phyloP scores from a whole-genome alignment of 495 filamentous ascomycete genomes.

The Paragyromitra xinjiangensis region DNA sequence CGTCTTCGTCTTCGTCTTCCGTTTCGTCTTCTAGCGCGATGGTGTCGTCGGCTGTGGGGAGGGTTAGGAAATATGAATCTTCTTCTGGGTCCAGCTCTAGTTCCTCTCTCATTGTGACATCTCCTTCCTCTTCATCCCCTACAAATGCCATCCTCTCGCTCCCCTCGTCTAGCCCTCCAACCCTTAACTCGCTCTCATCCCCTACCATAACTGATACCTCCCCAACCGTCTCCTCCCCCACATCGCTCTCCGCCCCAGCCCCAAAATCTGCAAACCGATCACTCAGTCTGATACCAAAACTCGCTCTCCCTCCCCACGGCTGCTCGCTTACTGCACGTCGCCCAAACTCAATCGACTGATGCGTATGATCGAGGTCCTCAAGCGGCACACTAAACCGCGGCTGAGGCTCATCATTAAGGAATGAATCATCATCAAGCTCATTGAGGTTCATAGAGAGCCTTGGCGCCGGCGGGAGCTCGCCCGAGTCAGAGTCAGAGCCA shows the following conservation, averaged over 20 bases:
- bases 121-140: conserved; percentile 39
- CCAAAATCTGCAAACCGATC: conserved; percentile 41
- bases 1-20: not conserved
- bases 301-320: conserved; percentile 23
- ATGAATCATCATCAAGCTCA: conserved; percentile 29
- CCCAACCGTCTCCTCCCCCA: conserved; percentile 31
- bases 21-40: conserved; percentile 2
- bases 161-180: not conserved
- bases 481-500: conserved; percentile 25
- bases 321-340: conserved; percentile 46
- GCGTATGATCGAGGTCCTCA: conserved; percentile 44
- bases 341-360: conserved; percentile 42
- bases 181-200: conserved; percentile 14
- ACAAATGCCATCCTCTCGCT: conserved; percentile 8
- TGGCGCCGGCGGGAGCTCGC: conserved; percentile 34
- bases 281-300: conserved; percentile 30
- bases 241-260: conserved; percentile 21
- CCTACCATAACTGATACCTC: conserved; percentile 23
- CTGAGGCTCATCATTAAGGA: not conserved
- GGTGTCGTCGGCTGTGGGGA: not conserved
- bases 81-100: conserved; percentile 34
- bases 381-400: conserved; percentile 31
- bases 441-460: conserved; percentile 32
- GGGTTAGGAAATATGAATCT: conserved; percentile 32
- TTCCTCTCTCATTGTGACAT: conserved; percentile 34